Evolutionary conservation across 306 rosid genomes (phyloP), one percentile per base, ranked within the genome.

Genomic region (Luffa aegyptiaca): DNA sequence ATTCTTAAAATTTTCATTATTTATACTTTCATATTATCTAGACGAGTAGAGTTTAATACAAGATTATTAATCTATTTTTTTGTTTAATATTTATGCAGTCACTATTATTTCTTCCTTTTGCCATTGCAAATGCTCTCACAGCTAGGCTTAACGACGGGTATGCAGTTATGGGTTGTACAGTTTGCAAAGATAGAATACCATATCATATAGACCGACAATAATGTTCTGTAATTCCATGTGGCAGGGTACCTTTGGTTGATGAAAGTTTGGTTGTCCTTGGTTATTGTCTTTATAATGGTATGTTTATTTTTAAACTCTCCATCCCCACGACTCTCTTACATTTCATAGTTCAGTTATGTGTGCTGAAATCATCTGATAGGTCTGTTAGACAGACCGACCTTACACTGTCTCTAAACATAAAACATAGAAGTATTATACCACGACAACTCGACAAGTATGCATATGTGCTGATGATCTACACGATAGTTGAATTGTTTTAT

Each of bases 141-240:
- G 94, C 98, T 49, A 92, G 86, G 84, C 86, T 93, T 64, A 91
- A 91, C 74, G 97, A 91, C 45, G 99, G 99, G 99, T 96, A 89
- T 82, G 94, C 78, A 80, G 55, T 44, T 42, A 69, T 8, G 78
- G 41, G 37, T 51, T 74, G 42, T 33, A 36, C 63, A 26, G 63
- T 36, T n/a, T 36, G 56, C 39, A 11, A 46, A 75, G 49, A 52
- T 52, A 18, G 17, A 49, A 17, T 17, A 64, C 33, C 14, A 17
- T 52, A 52, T 74, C 62, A 51, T 51, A 51, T 74, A 51, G 16
- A 51, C 46, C 51, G 57, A 51, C 62, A 33, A 6, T 17, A 52
- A 53, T 35, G 1, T 16, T 75, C 44, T 75, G 61, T 52, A 33
- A 52, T 35, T 75, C n/a, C 18, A 52, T 75, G 45, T 48, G 78